Evolutionary conservation across 257 asterid genomes (phyloP).

Genomic region (Solanum megistacrolobum): DNA sequence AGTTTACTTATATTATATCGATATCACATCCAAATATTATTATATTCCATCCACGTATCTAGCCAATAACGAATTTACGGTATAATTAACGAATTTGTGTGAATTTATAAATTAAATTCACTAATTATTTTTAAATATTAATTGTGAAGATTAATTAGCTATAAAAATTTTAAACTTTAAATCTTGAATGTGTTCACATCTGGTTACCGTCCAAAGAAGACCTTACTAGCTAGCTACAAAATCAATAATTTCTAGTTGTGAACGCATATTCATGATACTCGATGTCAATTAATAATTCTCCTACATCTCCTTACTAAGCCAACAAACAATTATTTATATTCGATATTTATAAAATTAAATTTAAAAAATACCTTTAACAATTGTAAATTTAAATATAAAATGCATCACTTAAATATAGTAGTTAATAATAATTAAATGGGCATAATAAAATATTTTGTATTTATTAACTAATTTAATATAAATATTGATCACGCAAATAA

Average conservation of each 20-base stretch:
- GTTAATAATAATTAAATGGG: not conserved
- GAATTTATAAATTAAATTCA: not conserved
- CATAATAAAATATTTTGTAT: not conserved
- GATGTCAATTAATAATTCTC: not conserved
- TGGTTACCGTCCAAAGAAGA: not conserved
- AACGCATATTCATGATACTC: not conserved
- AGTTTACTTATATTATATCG: not conserved
- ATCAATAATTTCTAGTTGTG: not conserved
- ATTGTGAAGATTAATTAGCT: not conserved
- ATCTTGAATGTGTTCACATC: not conserved
- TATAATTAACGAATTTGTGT: too few relatives aligned
- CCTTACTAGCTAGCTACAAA: not conserved
- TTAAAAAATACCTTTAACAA: not conserved
- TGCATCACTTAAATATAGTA: not conserved
- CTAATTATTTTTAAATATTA: not conserved
- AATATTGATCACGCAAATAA: not conserved
- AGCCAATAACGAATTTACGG: too few relatives aligned
- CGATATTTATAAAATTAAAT: not conserved
- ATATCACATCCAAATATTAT: not conserved
- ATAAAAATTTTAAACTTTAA: too few relatives aligned
- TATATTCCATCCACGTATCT: not conserved
- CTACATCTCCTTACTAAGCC: not conserved
- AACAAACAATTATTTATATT: too few relatives aligned
- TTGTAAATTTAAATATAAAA: not conserved
- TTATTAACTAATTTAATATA: not conserved